Base-by-base conservation (phyloP, 768 basidiomycete genomes). In the Leucocoprinus sp. region DNA sequence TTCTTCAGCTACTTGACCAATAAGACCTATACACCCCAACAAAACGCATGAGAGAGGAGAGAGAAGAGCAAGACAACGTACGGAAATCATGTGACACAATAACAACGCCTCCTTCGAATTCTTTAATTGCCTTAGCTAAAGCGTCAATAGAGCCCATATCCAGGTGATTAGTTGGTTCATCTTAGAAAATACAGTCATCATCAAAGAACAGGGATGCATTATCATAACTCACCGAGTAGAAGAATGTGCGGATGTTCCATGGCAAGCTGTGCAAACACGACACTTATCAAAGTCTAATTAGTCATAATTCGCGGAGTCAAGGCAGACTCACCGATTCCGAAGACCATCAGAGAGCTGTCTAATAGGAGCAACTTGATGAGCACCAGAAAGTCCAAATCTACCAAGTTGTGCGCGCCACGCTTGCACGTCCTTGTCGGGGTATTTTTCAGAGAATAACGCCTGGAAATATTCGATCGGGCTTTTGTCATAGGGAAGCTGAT, bases 81-180 rank as follows among this genome's bases (percentile, higher is more conserved):
- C 95, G 88, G 86, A 99, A 99, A 67, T 99, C 95, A 71, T 98
- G 96, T 38, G 93, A 97, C 52, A 99, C 96, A 61, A 99, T 98
- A 55, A 98, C 96, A 31, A 99, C 96, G 57, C 96, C 95, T 49
- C 96, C 96, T 59, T 89, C 85, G 62, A 90, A 99, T 59, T 88
- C 89, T 64, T 95, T 96, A 74, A 99, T 98, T 40, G 96, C 95
- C 19, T 65, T 64, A 5, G 96, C 96, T 38, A 99, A 78, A 1
- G 96, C 95, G 61, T 98, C 95, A 63, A 99, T 99, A 22, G 91
- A 93, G 53, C 78, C 84, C 95, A 96, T 95, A 62, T 96, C 93
- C 75, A 96, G 78, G 65, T 97, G 93, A 63, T 96, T 97, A 31
- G 93, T 97, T 41, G 93, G 92, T 65, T 95, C 91, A 62, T 93